Evolutionary conservation across 2,329 filamentous ascomycete species (phyloP).

Genomic region (Colletotrichum sp.): DNA sequence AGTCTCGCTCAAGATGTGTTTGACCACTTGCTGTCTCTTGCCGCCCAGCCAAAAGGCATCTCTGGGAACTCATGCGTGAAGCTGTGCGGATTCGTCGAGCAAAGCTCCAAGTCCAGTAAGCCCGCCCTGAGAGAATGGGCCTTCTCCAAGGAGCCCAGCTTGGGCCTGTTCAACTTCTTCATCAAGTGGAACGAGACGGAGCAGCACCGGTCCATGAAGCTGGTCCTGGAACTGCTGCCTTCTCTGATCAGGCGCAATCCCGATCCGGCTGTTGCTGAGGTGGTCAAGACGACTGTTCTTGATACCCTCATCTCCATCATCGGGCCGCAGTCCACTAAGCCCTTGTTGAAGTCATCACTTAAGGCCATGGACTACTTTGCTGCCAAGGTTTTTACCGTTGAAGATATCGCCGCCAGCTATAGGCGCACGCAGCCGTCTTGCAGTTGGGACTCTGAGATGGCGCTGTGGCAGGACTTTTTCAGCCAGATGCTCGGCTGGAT

Average conservation of each 20-base stretch:
- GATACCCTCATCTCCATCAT: conserved; percentile 63
- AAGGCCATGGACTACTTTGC: conserved; percentile 71
- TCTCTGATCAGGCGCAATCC: conserved; percentile 58
- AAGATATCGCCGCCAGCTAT: conserved; percentile 51
- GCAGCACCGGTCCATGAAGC: conserved; percentile 67
- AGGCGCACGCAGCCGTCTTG: conserved; percentile 31
- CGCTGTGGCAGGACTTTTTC: conserved; percentile 56
- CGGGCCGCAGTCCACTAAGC: conserved; percentile 63
- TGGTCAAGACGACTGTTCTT: conserved; percentile 52
- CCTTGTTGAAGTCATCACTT: conserved; percentile 73
- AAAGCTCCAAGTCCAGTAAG: conserved; percentile 57
- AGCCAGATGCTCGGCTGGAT: conserved; percentile 60
- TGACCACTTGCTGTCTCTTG: conserved; percentile 50
- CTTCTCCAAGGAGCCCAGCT: conserved; percentile 52
- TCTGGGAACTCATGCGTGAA: conserved; percentile 65
- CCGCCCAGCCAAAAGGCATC: conserved; percentile 57
- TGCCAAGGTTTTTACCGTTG: conserved; percentile 60
- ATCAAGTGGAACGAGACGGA: conserved; percentile 72
- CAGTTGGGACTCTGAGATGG: conserved; percentile 25
- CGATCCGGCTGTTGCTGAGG: conserved; percentile 35
- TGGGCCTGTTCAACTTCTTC: conserved; percentile 65
- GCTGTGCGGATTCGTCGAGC: conserved; percentile 67
- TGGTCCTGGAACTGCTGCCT: conserved; percentile 64
- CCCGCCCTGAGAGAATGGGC: conserved; percentile 51
- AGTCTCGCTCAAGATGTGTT: conserved; percentile 49